Base-by-base conservation (phyloP, 306 rosid genomes). In the Sesbania bispinosa region DNA sequence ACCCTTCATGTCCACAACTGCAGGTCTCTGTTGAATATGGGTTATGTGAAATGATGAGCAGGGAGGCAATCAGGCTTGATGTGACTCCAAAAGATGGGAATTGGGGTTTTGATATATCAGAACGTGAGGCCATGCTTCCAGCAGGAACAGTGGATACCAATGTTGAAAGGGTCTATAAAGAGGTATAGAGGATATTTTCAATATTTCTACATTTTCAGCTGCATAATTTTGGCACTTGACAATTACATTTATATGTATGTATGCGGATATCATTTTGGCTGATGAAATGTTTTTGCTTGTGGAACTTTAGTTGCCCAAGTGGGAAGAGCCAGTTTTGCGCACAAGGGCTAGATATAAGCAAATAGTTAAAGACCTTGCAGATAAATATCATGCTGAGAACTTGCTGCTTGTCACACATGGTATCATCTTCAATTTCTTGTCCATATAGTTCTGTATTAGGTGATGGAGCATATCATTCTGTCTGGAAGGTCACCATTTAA, bases 391-490 rank as follows among this genome's bases (percentile, higher is more conserved):
- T 1, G 66, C 68, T 0, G 90, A 94, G 65, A 94, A 91, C 74
- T 82, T 94, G 84, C 93, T 94, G 61, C 91, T 91, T 52, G 93
- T 91, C 71, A 91, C 97, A n/a, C 99, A 91, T 23, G 97, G 99
- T 91, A 85, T 59, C 43, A 9, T 14, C 14, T 39, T 24, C 13
- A 4, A 21, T 24, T 77, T 65, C 29, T 27, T 46, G 10, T 47
- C 38, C 29, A 33, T 36, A 11, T 13, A 14, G 10, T 58, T 7
- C 51, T 27, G 46, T 24, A 42, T 59, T 38, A 3, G 19, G 24
- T n/a, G 26, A 13, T 1, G 7, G 47, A 41, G 45, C 16, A 42
- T 67, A 26, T 55, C 30, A 29, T 46, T 42, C 58, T n/a, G 43
- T 43, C 32, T 36, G 45, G 23, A 59, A 78, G 19, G 16, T 2